Conservation (phyloP, 768 basidiomycete genomes). For the Rhizopogon sp. region DNA sequence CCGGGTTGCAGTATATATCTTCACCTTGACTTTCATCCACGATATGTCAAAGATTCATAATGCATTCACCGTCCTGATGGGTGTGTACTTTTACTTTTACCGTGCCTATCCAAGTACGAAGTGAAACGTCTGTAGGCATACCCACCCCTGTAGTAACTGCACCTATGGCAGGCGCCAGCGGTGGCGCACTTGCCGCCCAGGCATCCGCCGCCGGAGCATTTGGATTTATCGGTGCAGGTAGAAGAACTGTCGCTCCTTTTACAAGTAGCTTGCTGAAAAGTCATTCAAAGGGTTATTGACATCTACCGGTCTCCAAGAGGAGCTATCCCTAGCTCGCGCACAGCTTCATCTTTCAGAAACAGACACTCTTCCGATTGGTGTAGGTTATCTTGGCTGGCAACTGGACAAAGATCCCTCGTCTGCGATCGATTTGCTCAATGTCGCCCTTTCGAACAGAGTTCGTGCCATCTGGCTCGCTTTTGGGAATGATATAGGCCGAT, state of each 20-base stretch:
- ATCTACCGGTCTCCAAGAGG: slow-evolving; percentile 38
- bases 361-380: slow-evolving; percentile 51
- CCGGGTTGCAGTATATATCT: neutral
- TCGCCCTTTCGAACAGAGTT: slow-evolving; percentile 50
- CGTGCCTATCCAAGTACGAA: slow-evolving; percentile 12
- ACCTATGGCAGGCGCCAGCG: slow-evolving; percentile 69
- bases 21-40: neutral
- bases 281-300: slow-evolving; percentile 40
- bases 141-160: slow-evolving; percentile 56
- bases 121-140: slow-evolving; percentile 38
- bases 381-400: slow-evolving; percentile 73
- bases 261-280: slow-evolving; percentile 4
- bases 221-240: slow-evolving; percentile 69
- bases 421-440: slow-evolving; percentile 38
- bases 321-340: slow-evolving; percentile 50
- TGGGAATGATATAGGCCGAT: slow-evolving; percentile 50
- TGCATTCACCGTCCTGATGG: neutral
- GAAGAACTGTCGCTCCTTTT: neutral
- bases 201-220: slow-evolving; percentile 69
- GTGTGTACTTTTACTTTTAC: neutral
- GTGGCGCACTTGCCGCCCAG: slow-evolving; percentile 55
- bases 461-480: slow-evolving; percentile 75
- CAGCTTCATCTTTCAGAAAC: slow-evolving; percentile 29
- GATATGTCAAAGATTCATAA: neutral
- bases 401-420: slow-evolving; percentile 45